Conservation (phyloP, 163 green algal genomes). For the Chloromonas sp. region DNA sequence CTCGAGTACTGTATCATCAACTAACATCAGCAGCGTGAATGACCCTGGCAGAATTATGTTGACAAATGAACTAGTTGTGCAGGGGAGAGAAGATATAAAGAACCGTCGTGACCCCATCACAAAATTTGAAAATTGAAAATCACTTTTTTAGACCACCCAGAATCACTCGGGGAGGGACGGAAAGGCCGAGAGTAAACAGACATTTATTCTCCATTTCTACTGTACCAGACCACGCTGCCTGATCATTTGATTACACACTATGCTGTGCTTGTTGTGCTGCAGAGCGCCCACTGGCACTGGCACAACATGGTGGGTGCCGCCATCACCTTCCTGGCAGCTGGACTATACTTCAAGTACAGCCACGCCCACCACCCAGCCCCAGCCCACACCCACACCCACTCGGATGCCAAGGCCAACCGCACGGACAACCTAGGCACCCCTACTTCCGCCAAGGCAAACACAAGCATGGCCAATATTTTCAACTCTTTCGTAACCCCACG, state of each 20-base stretch:
- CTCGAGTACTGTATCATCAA: no score
- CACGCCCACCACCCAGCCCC: slow-evolving; percentile 1
- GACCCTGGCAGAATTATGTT: no score
- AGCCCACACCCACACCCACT: not conserved
- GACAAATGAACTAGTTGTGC: not conserved
- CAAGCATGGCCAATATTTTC: not conserved
- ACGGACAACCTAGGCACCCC: not conserved
- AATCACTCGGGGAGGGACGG: no score
- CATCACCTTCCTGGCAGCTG: slow-evolving; percentile 5
- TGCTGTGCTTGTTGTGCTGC: not conserved
- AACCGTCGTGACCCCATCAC: no score
- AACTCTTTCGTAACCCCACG: not conserved
- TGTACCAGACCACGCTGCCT: not conserved
- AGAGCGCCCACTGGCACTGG: slow-evolving; percentile 13
- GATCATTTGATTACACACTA: not conserved
- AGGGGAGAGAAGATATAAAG: not conserved
- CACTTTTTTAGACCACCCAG: no score
- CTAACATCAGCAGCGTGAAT: no score
- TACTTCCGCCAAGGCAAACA: no score
- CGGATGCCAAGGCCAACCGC: not conserved
- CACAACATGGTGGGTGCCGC: slow-evolving; percentile 16
- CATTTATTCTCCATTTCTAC: no score
- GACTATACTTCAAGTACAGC: slow-evolving; percentile 3
- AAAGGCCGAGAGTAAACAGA: no score
- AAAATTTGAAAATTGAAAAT: no score